phyloP scores from a whole-genome alignment of 345 rosid genomes.

The Durio zibethinus region DNA sequence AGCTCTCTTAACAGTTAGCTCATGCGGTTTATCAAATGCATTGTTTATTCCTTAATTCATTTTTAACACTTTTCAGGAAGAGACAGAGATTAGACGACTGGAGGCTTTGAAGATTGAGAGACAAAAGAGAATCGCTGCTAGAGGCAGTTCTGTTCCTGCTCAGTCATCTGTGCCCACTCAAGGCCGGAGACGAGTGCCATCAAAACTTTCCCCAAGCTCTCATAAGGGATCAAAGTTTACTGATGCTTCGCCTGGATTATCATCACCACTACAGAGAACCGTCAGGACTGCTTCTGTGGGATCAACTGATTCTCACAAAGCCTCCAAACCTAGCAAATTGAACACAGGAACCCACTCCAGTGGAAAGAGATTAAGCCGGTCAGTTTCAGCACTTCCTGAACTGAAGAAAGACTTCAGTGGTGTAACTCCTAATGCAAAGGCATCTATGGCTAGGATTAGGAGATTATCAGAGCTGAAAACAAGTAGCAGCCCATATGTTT shows the following conservation, averaged over 20 bases:
- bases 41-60: not conserved
- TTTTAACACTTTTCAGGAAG: conserved; percentile 50
- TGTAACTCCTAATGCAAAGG: conserved; percentile 49
- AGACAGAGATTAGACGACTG: conserved; percentile 66
- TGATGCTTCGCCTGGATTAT: conserved; percentile 70
- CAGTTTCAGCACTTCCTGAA: conserved; percentile 61
- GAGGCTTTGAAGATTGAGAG: conserved; percentile 78
- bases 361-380: conserved; percentile 50
- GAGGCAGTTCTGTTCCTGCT: conserved; percentile 46
- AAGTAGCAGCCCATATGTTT: conserved; percentile 32
- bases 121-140: conserved; percentile 86
- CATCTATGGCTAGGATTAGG: conserved; percentile 63
- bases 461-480: conserved; percentile 79
- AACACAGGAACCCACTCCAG: conserved; percentile 46
- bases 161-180: conserved; percentile 42
- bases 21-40: not conserved
- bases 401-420: conserved; percentile 47
- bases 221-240: conserved; percentile 73
- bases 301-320: conserved; percentile 46
- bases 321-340: conserved; percentile 52
- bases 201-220: conserved; percentile 63
- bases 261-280: conserved; percentile 65
- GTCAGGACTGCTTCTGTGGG: conserved; percentile 46
- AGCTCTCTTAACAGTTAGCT: not conserved
- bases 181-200: conserved; percentile 49